Conservation (phyloP, 768 basidiomycete species). For the Mycena rebaudengoi region DNA sequence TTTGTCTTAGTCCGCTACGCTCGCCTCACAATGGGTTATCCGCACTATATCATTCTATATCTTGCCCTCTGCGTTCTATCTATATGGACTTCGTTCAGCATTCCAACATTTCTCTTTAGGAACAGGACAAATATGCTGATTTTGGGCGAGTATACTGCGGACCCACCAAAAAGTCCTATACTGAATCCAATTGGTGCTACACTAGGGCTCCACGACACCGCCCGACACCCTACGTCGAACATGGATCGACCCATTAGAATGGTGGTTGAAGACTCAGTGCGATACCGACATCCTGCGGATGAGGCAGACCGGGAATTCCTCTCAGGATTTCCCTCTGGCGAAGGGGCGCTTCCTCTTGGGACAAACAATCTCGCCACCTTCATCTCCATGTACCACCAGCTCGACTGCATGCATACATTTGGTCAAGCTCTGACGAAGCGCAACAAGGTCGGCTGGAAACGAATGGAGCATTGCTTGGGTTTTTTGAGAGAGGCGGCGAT, state of each 20-base stretch:
- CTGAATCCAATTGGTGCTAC: too few species aligned
- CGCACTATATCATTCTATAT: background rate
- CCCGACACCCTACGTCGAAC: background rate
- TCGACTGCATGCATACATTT: conserved; percentile 45
- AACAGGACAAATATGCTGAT: background rate
- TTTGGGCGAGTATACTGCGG: background rate
- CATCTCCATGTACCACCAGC: conserved; percentile 47
- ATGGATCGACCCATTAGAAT: background rate
- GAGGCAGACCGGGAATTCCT: background rate
- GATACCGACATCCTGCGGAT: background rate
- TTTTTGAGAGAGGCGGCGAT: conserved; percentile 38
- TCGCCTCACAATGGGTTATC: background rate
- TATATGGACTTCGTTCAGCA: background rate
- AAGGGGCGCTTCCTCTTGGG: background rate
- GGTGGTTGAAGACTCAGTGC: background rate
- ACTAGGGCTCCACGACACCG: background rate
- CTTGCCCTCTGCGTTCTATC: background rate
- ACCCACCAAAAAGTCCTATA: background rate
- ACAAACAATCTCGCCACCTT: conserved; percentile 39
- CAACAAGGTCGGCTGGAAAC: conserved; percentile 25
- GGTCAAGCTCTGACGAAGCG: conserved; percentile 30
- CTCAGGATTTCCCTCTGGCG: background rate
- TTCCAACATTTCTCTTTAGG: background rate
- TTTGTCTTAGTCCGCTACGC: background rate
- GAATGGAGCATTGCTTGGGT: conserved; percentile 43